These are phyloP conservation scores for Puccinia horiana DNA, from an alignment of 1,284 basidiomycete species.

Conservation along the genomic window DNA sequence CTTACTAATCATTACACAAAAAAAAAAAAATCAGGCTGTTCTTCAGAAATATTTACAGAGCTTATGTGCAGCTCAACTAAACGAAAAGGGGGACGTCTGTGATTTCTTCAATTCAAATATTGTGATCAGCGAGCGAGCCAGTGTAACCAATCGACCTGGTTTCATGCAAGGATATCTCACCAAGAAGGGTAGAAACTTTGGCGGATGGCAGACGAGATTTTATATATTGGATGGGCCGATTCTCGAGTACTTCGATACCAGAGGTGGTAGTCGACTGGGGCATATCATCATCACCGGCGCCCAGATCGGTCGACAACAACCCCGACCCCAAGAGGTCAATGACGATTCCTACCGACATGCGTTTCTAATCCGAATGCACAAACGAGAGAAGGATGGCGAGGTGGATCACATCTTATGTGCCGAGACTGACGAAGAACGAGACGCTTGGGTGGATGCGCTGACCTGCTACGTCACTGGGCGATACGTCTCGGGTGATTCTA, in stretches of 20 bases:
- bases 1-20: too few relatives aligned
- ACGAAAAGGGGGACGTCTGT: constrained; percentile 84
- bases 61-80: constrained; percentile 74
- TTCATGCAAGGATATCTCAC: constrained; percentile 95
- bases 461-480: constrained; percentile 67
- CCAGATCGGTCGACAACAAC: constrained; percentile 75
- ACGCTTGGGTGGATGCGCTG: constrained; percentile 90
- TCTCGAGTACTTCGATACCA: constrained; percentile 90
- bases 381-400: constrained; percentile 69
- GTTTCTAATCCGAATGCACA: constrained; percentile 87
- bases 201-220: constrained; percentile 90
- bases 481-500: constrained; percentile 51
- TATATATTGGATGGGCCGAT: constrained; percentile 79
- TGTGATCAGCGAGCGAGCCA: constrained; percentile 67
- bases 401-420: constrained; percentile 90
- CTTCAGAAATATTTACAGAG: constrained; percentile 84
- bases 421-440: constrained; percentile 87
- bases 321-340: constrained; percentile 58
- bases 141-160: constrained; percentile 64
- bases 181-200: constrained; percentile 94
- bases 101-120: constrained; percentile 74
- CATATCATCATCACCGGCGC: constrained; percentile 70
- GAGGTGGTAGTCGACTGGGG: constrained; percentile 52
- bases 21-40: too few relatives aligned
- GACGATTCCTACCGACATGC: constrained; percentile 95